A percentile compares a stretch with the other conserved stretches of the same genome.
phyloP scores from a whole-genome alignment of 2,329 filamentous ascomycete genomes.

The Aureobasidium sp. region DNA sequence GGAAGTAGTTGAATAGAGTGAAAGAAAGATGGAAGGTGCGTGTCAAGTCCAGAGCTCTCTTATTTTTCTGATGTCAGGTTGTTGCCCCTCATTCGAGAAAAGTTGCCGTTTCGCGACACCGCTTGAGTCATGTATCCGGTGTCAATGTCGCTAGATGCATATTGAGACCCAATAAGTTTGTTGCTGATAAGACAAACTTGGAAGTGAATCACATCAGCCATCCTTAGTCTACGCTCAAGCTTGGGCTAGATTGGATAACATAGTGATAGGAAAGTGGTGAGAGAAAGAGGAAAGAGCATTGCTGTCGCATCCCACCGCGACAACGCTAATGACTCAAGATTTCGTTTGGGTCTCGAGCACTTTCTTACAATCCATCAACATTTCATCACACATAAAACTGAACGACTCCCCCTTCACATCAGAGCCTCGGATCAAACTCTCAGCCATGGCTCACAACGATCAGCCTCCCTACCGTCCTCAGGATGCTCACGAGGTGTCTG shows the following conservation, averaged over 20 bases:
- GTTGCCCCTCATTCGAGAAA: constrained; percentile 4
- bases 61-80: constrained; percentile 17
- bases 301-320: not conserved
- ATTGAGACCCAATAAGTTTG: not conserved
- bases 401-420: not conserved
- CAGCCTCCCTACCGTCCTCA: constrained; percentile 72
- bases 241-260: not conserved
- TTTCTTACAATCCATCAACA: constrained; percentile 13
- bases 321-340: constrained; percentile 15
- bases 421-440: not conserved
- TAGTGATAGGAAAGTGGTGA: not conserved
- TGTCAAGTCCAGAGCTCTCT: not conserved
- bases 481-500: constrained; percentile 71
- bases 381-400: not conserved
- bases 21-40: not conserved
- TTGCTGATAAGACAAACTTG: no score
- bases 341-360: not conserved
- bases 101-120: constrained; percentile 7
- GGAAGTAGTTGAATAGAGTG: not conserved
- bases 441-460: constrained; percentile 57
- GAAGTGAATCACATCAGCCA: no score
- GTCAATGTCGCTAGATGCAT: not conserved
- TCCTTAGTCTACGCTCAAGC: no score
- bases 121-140: constrained; percentile 15
- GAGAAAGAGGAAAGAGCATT: constrained; percentile 3